These are phyloP conservation scores for Centella asiatica DNA, from an alignment of 129 eudicot species.

Conservation along the genomic window DNA sequence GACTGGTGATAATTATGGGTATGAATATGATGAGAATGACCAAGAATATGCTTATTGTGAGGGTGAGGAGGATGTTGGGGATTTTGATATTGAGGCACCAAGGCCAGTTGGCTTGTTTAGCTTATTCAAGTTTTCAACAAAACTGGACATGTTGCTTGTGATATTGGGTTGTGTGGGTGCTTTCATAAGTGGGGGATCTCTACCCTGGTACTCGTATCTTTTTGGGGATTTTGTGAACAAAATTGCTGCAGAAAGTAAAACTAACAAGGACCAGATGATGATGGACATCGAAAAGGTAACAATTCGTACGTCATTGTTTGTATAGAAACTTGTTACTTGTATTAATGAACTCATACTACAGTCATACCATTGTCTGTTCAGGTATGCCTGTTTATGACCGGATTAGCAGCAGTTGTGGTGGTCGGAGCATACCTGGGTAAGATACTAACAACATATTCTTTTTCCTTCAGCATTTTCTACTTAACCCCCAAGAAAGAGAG, in stretches of 20 bases:
- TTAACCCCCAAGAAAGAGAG: no score
- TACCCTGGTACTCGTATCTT: slow-evolving; percentile 76
- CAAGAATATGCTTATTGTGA: no score
- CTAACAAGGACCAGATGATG: slow-evolving; percentile 46
- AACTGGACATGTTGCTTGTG: slow-evolving; percentile 47
- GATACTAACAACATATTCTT: no score
- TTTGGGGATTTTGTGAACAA: slow-evolving; percentile 66
- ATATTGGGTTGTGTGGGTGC: slow-evolving; percentile 67
- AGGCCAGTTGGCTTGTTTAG: slow-evolving; percentile 43
- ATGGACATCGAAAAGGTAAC: slow-evolving; percentile 52
- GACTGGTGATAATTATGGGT: slow-evolving; percentile 13
- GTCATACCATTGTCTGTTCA: slow-evolving; percentile 7
- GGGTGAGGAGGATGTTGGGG: slow-evolving; percentile 37
- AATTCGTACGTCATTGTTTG: not conserved
- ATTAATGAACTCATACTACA: not conserved
- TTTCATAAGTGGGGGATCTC: slow-evolving; percentile 71
- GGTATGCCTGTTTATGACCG: slow-evolving; percentile 65
- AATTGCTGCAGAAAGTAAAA: slow-evolving; percentile 34
- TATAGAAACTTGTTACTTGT: not conserved
- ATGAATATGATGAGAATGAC: slow-evolving; percentile 15
- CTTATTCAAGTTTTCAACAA: slow-evolving; percentile 59
- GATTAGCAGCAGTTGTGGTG: slow-evolving; percentile 49
- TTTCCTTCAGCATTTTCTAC: no score
- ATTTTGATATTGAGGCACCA: slow-evolving; percentile 35
- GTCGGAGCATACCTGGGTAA: slow-evolving; percentile 84